Base-by-base conservation (phyloP, 2,329 filamentous ascomycete species). In the Colletotrichum tabaci region DNA sequence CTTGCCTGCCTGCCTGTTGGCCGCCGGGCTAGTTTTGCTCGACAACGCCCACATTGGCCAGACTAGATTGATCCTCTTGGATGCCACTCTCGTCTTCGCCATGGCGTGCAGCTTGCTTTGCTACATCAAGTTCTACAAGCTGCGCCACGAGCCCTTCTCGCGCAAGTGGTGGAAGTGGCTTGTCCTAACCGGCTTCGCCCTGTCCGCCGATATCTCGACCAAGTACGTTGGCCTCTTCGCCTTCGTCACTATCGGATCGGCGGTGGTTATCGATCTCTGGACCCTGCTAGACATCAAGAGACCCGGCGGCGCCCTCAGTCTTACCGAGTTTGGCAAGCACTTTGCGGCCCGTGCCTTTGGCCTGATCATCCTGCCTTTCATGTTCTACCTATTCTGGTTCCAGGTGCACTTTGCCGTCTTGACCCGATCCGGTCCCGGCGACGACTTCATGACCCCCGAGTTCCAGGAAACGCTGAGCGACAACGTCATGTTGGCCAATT, bases 141-240 rank as follows among this genome's bases (percentile, higher is more conserved):
- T 96, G 76, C 90, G 96, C 76, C 95, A 98, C 77, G 88, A 91
- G 75, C 89, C 96, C 3, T 99, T 99, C 81, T 91, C 93, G 72
- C 90, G 95, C 73, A 98, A 99, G 85, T 99, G 96, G 96, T 99
- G 96, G 96, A 99, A 99, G 84, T 99, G 96, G 96, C 89, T 99
- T 71, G 90, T 99, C 74, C 84, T 98, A 77, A 99, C 96, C 9
- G 96, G 96, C 72, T 96, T 99, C 80, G 92, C 92, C 72, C 89
- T 99, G 80, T 98, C 95, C 80, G 98, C 96, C 81, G 96, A 98
- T 80, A 98, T 99, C 78, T 98, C 96, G 66, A 97, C 94, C 81
- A 99, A 99, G 86, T 99, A 99, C 76, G 95, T 99, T 70, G 96
- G 96, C 77, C 88, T 94, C 49, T 99, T 99, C 83, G 97, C 95